Evolutionary conservation across 1,139 yeast genomes (phyloP).

Genomic region (Hyphopichia burtonii): DNA sequence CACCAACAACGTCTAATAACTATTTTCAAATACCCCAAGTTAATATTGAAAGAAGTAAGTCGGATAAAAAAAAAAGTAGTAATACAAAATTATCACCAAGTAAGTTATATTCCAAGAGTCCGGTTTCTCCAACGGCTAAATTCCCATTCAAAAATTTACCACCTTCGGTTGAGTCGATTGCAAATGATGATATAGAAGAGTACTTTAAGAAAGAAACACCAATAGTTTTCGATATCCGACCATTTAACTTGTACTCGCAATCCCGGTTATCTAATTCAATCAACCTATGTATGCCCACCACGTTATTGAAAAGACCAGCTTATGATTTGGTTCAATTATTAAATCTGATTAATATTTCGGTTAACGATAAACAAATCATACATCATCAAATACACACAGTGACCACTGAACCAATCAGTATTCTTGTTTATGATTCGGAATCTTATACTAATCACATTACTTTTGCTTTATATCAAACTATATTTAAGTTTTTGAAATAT

Average conservation of each 20-base stretch:
- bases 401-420: conserved; percentile 11
- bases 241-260: conserved; percentile 32
- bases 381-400: conserved; percentile 10
- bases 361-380: conserved; percentile 15
- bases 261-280: conserved; percentile 28
- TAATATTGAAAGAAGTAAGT: not conserved
- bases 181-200: conserved; percentile 1
- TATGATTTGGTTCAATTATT: conserved; percentile 30
- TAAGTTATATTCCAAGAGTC: conserved; percentile 2
- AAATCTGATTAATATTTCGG: conserved; percentile 25
- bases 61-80: not conserved
- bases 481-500: conserved; percentile 34
- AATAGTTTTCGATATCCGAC: conserved; percentile 37
- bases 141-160: conserved; percentile 10
- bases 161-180: conserved; percentile 4
- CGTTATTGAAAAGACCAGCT: conserved; percentile 37
- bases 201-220: not conserved
- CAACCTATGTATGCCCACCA: conserved; percentile 43
- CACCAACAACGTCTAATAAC: not conserved
- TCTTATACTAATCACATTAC: conserved; percentile 29
- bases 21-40: conserved; percentile 4
- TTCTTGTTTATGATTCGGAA: conserved; percentile 54
- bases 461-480: conserved; percentile 39
- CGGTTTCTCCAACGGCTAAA: conserved; percentile 10
- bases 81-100: conserved; percentile 1